A percentile compares a stretch with the other conserved stretches of the same genome.
Evolutionary conservation across 305 asterid species (phyloP).

Genomic region (Fraxinus angustifolia): DNA sequence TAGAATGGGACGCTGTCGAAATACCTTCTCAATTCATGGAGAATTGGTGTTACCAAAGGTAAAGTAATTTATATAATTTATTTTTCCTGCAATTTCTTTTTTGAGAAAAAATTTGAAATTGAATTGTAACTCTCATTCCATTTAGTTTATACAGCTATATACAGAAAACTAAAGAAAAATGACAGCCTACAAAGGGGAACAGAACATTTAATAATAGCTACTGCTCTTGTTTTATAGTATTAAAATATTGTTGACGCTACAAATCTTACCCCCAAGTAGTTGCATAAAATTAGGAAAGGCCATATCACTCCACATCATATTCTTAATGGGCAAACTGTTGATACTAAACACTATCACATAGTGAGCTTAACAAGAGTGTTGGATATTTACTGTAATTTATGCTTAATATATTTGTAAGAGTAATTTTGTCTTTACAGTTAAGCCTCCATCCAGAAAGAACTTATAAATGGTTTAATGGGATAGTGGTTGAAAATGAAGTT

Average conservation of each 20-base stretch:
- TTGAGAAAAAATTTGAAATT: not conserved
- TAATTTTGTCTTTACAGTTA: not conserved
- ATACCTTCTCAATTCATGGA: constrained; percentile 81
- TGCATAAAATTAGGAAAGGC: not conserved
- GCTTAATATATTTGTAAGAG: not conserved
- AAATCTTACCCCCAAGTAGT: not conserved
- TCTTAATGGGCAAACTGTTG: not conserved
- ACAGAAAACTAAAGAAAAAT: not conserved
- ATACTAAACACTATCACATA: not conserved
- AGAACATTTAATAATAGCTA: not conserved
- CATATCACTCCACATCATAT: not conserved
- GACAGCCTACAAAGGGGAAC: not conserved
- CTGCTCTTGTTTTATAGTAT: not conserved
- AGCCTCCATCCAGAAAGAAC: not conserved
- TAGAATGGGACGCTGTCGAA: constrained; percentile 89
- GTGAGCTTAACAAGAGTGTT: not conserved
- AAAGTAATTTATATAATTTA: not conserved
- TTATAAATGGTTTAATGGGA: not conserved
- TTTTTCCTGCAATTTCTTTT: not conserved
- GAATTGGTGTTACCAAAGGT: constrained; percentile 91
- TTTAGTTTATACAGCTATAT: not conserved
- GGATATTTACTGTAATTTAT: not conserved
- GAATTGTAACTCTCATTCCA: not conserved
- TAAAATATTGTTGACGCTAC: not conserved
- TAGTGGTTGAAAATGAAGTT: not conserved